These are phyloP conservation scores for Elaeis guineensis DNA, from an alignment of 176 grass and related monocot species.

Conservation along the genomic window DNA sequence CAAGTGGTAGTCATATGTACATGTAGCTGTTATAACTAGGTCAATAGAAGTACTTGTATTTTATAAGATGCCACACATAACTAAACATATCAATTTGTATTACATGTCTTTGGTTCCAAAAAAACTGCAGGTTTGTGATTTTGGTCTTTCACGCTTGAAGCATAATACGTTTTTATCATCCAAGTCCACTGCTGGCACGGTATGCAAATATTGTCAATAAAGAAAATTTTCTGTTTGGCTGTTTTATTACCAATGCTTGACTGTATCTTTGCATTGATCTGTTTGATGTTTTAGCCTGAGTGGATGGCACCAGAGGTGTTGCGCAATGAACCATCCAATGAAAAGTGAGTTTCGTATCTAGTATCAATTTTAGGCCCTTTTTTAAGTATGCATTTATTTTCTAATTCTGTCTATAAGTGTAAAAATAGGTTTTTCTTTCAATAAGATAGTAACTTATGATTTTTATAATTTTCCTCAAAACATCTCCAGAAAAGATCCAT, in stretches of 20 bases:
- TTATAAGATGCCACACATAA: too few species aligned
- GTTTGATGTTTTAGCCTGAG: slow-evolving; percentile 55
- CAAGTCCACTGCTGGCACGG: slow-evolving; percentile 97
- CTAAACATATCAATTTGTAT: too few species aligned
- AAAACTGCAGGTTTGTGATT: slow-evolving; percentile 83
- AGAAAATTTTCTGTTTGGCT: too few species aligned
- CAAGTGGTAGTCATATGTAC: too few species aligned
- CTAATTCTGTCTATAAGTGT: too few species aligned
- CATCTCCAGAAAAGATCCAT: too few species aligned
- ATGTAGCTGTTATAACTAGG: too few species aligned
- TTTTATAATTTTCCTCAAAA: too few species aligned
- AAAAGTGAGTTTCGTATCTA: slow-evolving; percentile 61
- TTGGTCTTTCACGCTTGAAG: slow-evolving; percentile 96
- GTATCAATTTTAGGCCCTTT: slow-evolving; percentile 5
- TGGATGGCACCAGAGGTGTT: slow-evolving; percentile 99
- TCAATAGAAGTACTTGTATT: too few species aligned
- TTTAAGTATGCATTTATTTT: not conserved
- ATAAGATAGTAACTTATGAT: too few species aligned
- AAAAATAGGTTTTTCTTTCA: too few species aligned
- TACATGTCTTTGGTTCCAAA: not conserved
- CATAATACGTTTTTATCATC: slow-evolving; percentile 98
- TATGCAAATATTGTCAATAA: slow-evolving; percentile 33
- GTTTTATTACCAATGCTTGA: too few species aligned
- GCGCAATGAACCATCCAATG: slow-evolving; percentile 95
- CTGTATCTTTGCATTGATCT: not conserved